Base-by-base conservation (phyloP, 1,284 basidiomycete genomes). In the Calocybe gambosa region DNA sequence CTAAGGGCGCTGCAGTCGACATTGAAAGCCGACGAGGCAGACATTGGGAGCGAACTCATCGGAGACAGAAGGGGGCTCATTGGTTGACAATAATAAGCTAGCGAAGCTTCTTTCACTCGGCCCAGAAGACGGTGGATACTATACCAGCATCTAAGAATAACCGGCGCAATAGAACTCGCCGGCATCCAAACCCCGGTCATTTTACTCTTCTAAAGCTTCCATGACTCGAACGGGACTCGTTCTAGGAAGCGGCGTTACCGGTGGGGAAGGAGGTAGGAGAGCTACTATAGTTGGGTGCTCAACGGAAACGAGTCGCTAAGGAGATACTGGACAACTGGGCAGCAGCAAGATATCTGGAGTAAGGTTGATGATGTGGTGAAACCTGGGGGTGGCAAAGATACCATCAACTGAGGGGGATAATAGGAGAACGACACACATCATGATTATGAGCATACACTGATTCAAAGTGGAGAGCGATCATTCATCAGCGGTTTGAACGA, bases 311-410 rank as follows among this genome's bases (percentile, higher is more conserved):
- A 4, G 31, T 34, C 15, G 31, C 10, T 29, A 29, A 29, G 28
- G 28, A 15, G n/a, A 15, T 34, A 34, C 13, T 15, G 31, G 31
- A 15, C 31, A 29, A 34, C 15, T 34, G 31, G 13, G 31, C 13
- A n/a, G 31, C 13, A n/a, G 31, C 31, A n/a, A 15, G 31, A 29
- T 34, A 34, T 16, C n/a, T 34, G 13, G 36, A 21, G 36, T 38
- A 20, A 38, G 3, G 18, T 8, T 37, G 35, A 37, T 37, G 35
- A 21, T 4, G 20, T 19, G 36, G 18, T 38, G 51, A 47, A 53
- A 50, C 51, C 41, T 28, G 49, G 25, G 40, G 43, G 31, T 51
- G 49, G 45, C 33, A 47, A 38, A 39, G 31, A 44, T 39, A 38
- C 40, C 15, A 29, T 29, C 28, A 29, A 10, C 5, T 29, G 13